Evolutionary conservation across 225 moss, liverwort and hornwort species (phyloP).

Genomic region (Takakia lepidozioides): DNA sequence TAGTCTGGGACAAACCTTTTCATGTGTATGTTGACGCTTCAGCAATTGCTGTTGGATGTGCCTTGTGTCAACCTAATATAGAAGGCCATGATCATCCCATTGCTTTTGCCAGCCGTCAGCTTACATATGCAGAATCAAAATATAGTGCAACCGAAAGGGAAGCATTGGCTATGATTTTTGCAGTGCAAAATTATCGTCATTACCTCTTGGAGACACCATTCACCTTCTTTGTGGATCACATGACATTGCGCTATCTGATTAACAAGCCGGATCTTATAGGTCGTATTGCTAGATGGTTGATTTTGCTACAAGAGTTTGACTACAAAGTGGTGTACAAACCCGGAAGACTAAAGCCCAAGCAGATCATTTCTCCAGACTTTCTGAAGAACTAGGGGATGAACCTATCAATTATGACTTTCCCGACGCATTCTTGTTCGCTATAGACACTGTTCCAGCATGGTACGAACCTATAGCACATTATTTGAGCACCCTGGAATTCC

Average conservation of each 20-base stretch:
- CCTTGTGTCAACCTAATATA: background rate
- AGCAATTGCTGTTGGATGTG: background rate
- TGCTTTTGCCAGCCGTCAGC: background rate
- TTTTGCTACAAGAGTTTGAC: slow-evolving; percentile 1
- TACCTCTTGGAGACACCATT: slow-evolving; percentile 1
- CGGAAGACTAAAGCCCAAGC: slow-evolving; percentile 2
- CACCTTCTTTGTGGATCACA: slow-evolving; percentile 5
- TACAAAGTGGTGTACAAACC: slow-evolving; percentile 4
- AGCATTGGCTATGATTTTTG: background rate
- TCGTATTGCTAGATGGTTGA: slow-evolving; percentile 2
- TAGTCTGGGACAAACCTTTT: background rate
- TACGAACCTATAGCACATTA: slow-evolving; percentile 4
- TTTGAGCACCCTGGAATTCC: background rate
- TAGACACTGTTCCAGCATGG: background rate
- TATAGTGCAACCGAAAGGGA: slow-evolving; percentile 1
- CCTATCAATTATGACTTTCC: background rate
- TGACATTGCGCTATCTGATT: slow-evolving; percentile 4
- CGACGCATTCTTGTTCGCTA: background rate
- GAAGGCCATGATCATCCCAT: background rate
- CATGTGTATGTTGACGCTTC: slow-evolving; percentile 3
- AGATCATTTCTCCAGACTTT: slow-evolving; percentile 8
- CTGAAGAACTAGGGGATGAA: background rate
- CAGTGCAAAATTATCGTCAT: background rate
- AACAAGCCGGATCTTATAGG: slow-evolving; percentile 6
- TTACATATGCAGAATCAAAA: background rate